phyloP scores from a whole-genome alignment of 1,284 basidiomycete genomes.

The Vanrija humicola region DNA sequence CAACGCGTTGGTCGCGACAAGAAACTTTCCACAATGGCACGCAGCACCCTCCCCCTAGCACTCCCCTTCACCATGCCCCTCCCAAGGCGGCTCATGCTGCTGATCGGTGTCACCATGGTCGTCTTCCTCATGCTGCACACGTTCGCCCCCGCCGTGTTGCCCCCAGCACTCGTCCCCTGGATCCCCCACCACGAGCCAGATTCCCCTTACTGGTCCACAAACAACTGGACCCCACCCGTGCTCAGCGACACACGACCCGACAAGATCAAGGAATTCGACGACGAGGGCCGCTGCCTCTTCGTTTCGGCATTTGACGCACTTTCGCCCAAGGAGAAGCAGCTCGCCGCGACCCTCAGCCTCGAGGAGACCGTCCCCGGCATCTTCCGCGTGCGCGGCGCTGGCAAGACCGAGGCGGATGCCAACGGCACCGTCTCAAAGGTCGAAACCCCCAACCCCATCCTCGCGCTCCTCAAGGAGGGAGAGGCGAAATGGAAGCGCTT shows the following conservation, averaged over 20 bases:
- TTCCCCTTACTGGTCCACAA: slow-evolving; percentile 32
- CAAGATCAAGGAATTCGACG: slow-evolving; percentile 42
- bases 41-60: background rate
- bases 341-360: slow-evolving; percentile 32
- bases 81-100: slow-evolving; percentile 33
- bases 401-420: slow-evolving; percentile 1
- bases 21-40: background rate
- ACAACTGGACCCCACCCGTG: slow-evolving; percentile 44
- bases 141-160: slow-evolving; percentile 35
- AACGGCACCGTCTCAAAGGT: slow-evolving; percentile 19
- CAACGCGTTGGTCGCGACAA: background rate
- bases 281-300: slow-evolving; percentile 46
- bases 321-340: slow-evolving; percentile 31
- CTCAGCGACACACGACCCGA: slow-evolving; percentile 29
- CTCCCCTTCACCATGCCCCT: slow-evolving; percentile 20
- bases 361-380: slow-evolving; percentile 39
- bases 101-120: slow-evolving; percentile 24
- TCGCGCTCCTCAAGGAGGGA: slow-evolving; percentile 50
- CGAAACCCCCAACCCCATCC: slow-evolving; percentile 45
- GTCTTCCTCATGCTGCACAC: slow-evolving; percentile 40
- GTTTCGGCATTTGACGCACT: slow-evolving; percentile 47
- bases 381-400: slow-evolving; percentile 18
- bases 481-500: slow-evolving; percentile 50
- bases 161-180: slow-evolving; percentile 32
- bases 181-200: slow-evolving; percentile 36